Conservation (phyloP, 495 filamentous ascomycete species). For the Penicillium ucsense region DNA sequence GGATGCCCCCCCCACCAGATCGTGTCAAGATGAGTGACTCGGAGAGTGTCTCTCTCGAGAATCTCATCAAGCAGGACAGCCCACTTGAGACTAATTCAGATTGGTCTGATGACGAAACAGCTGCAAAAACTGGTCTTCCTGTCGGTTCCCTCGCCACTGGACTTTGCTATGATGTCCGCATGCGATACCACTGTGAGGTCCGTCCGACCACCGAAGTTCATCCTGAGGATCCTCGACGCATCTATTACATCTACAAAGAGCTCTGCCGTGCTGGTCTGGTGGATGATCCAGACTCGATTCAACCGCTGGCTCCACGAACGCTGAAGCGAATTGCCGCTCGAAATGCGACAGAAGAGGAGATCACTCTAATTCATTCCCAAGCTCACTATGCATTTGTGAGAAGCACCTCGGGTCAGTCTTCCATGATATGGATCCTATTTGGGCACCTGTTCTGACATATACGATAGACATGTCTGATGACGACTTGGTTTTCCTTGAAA, state of each 20-base stretch:
- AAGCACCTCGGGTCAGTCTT: constrained; percentile 38
- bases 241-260: constrained; percentile 79
- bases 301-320: constrained; percentile 43
- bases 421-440: not conserved
- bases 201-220: constrained; percentile 64
- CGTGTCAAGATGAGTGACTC: constrained; percentile 18
- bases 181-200: constrained; percentile 85
- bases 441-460: constrained; percentile 3
- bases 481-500: constrained; percentile 54
- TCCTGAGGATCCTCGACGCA: constrained; percentile 86
- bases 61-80: constrained; percentile 22
- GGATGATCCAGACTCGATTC: constrained; percentile 41
- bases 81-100: constrained; percentile 31
- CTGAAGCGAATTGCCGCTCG: constrained; percentile 71
- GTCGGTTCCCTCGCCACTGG: constrained; percentile 52
- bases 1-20: constrained; percentile 12
- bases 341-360: constrained; percentile 64
- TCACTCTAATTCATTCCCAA: constrained; percentile 63
- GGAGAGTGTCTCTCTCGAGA: constrained; percentile 12
- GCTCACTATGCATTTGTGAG: constrained; percentile 71
- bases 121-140: constrained; percentile 19
- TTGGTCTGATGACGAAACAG: constrained; percentile 29
- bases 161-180: constrained; percentile 81
- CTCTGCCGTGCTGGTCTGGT: constrained; percentile 72
- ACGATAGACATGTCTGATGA: constrained; percentile 42